Evolutionary conservation across 345 rosid species (phyloP).

Genomic region (Salix arbutifolia): DNA sequence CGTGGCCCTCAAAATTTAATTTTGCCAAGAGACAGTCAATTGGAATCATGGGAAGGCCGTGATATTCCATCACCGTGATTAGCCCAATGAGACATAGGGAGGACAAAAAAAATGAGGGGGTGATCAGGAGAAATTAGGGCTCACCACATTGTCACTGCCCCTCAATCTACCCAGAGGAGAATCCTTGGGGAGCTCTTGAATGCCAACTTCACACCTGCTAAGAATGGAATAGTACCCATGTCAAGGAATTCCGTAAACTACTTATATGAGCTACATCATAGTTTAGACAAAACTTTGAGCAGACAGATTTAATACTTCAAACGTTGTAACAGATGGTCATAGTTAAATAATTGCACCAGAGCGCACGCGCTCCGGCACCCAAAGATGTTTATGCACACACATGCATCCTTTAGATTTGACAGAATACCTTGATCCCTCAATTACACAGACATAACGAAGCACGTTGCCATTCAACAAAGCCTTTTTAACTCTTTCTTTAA

Average conservation of each 20-base stretch:
- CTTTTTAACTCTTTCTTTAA: constrained; percentile 59
- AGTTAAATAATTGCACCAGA: not conserved
- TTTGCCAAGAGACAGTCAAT: too few relatives aligned
- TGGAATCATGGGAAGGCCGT: too few relatives aligned
- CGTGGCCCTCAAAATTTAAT: too few relatives aligned
- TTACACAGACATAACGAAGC: constrained; percentile 84
- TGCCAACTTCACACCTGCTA: constrained; percentile 79
- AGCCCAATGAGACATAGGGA: too few relatives aligned
- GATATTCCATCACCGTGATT: too few relatives aligned
- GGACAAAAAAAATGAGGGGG: not conserved
- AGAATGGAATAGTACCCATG: not conserved
- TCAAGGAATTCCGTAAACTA: not conserved
- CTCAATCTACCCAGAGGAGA: constrained; percentile 82
- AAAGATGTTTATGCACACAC: not conserved
- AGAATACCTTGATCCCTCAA: constrained; percentile 68
- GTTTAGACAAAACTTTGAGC: too few relatives aligned
- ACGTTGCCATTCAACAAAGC: constrained; percentile 72
- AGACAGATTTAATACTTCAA: too few relatives aligned
- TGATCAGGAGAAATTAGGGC: constrained; percentile 9
- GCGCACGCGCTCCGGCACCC: not conserved
- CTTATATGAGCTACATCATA: too few relatives aligned
- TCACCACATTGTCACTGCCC: constrained; percentile 94
- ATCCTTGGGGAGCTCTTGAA: constrained; percentile 75
- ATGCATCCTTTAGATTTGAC: not conserved
- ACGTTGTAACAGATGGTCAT: not conserved